Base-by-base conservation (phyloP, 2,329 filamentous ascomycete species). In the Fusarium pseudoanthophilum region DNA sequence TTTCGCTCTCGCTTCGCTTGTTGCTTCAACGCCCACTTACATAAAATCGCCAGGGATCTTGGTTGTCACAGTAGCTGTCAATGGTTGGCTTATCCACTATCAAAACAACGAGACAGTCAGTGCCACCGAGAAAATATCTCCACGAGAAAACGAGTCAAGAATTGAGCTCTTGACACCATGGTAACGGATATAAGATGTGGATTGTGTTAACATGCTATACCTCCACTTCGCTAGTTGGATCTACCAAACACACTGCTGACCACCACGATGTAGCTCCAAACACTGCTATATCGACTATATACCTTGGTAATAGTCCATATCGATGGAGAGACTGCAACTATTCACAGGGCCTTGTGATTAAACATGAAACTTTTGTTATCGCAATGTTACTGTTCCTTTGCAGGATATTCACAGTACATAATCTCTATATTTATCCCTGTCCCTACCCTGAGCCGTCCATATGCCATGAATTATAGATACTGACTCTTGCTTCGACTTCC, bases 51-150 rank as follows among this genome's bases (percentile, higher is more conserved):
- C 34, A 67, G 51, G 56, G 39, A 46, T 51, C 13, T 30, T 55
- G 53, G 46, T 67, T 46, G 49, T 64, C 66, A 55, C 51, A 37
- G 53, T 45, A 57, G 37, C 32, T 56, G 26, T 64, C 58, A 40
- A 67, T 53, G 59, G 59, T 37, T n/a, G 28, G 18, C 21, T 32
- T 46, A 53, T 65, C 67, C 52, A 69, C 67, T 45, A 26, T 60
- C 36, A 39, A 57, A 57, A 28, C 24, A 74, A 42, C 46, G 30
- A 42, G 45, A 28, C 21, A n/a, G 18, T 34, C 32, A 2, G 32
- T 46, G 14, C 34, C 42, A 24, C 36, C n/a, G 36, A 55, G n/a
- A 15, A 21, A 37, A 28, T 42, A 9, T 60, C 36, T 16, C 49
- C 21, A 34, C n/a, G 36, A 34, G 21, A 28, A 53, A n/a, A 56